phyloP scores from a whole-genome alignment of 176 grass and related monocot species.

The Oryza glumipatula region DNA sequence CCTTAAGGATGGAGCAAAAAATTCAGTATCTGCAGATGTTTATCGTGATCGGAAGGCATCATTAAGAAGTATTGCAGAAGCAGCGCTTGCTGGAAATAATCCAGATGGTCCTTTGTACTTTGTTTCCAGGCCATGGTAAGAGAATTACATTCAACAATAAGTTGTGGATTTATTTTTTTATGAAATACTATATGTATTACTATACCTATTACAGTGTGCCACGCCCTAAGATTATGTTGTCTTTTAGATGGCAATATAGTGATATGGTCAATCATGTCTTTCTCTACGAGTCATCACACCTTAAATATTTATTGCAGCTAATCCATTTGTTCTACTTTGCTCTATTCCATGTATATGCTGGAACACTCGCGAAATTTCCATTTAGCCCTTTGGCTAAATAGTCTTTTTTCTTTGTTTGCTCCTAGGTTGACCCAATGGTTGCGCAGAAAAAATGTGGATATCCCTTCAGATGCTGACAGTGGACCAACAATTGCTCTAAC shows the following conservation, averaged over 20 bases:
- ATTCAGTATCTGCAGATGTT: conserved; percentile 80
- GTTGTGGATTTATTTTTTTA: conserved; percentile 24
- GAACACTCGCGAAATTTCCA: neutral
- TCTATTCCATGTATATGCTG: neutral
- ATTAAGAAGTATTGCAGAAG: conserved; percentile 85
- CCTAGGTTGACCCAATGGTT: conserved; percentile 86
- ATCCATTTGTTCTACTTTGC: neutral
- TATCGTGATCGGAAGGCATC: conserved; percentile 94
- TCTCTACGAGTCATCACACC: neutral
- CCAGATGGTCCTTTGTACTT: conserved; percentile 69
- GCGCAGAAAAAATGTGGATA: conserved; percentile 83
- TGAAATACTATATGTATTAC: conserved; percentile 3
- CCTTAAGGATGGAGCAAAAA: conserved; percentile 76
- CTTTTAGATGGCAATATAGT: conserved; percentile 1
- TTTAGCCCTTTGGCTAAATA: conserved; percentile 33
- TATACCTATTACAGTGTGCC: neutral
- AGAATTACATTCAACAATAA: neutral
- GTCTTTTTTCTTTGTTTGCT: conserved; percentile 16
- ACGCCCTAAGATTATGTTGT: conserved; percentile 3
- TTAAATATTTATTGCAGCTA: conserved; percentile 29
- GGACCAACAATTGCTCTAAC: conserved; percentile 79
- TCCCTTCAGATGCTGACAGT: conserved; percentile 66
- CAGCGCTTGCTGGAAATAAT: conserved; percentile 73
- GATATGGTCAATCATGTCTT: conserved; percentile 7
- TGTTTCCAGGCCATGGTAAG: conserved; percentile 87